A percentile compares a stretch with the other conserved stretches of the same genome.
Conservation (phyloP, 164 flowering plant species). For the Vitis rotundifolia region DNA sequence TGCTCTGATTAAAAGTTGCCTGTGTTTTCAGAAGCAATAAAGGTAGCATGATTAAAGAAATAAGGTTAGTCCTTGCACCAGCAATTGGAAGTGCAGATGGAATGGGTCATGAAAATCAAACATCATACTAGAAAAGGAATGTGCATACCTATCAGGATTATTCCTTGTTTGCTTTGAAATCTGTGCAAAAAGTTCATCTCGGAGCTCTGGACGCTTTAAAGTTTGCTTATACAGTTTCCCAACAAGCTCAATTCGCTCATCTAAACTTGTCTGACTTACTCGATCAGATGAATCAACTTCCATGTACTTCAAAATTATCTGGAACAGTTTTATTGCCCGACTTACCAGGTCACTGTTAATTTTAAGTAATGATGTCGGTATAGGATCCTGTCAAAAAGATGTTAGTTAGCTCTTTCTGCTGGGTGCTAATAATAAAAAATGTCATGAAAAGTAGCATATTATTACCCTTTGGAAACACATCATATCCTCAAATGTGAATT, state of each 20-base stretch:
- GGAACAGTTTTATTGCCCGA: conserved; percentile 83
- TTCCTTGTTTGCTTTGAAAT: conserved; percentile 94
- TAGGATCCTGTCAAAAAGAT: conserved; percentile 69
- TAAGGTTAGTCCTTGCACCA: neutral
- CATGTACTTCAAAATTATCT: conserved; percentile 86
- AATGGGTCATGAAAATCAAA: neutral
- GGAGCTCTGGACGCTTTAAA: conserved; percentile 89
- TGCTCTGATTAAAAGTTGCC: conserved; percentile 78
- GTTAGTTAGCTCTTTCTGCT: conserved; percentile 11
- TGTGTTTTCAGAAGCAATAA: conserved; percentile 27
- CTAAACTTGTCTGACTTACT: conserved; percentile 59
- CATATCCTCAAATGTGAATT: conserved; percentile 95
- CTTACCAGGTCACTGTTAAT: conserved; percentile 75
- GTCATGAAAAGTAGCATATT: neutral
- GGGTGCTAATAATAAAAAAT: neutral
- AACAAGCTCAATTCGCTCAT: conserved; percentile 83
- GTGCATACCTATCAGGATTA: conserved; percentile 72
- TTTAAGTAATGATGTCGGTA: conserved; percentile 92
- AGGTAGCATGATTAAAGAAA: conserved; percentile 4
- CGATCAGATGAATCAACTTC: conserved; percentile 88
- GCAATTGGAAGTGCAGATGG: neutral
- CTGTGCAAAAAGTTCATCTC: conserved; percentile 95
- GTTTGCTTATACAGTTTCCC: conserved; percentile 88
- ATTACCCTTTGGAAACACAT: conserved; percentile 95
- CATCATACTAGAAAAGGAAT: neutral